Evolutionary conservation across 345 rosid species (phyloP).

Genomic region (Arabis alpina): DNA sequence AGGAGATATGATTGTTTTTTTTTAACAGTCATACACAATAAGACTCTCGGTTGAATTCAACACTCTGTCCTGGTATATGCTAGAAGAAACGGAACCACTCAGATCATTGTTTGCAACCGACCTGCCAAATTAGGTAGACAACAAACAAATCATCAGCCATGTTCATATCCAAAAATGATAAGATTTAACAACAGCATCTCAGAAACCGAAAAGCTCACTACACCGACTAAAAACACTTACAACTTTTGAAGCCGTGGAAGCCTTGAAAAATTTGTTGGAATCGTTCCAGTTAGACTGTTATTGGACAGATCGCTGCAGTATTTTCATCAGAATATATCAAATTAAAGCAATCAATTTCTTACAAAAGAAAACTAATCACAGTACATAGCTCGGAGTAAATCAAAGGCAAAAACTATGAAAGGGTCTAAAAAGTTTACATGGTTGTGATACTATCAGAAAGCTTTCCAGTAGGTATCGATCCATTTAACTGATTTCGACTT

Average conservation of each 20-base stretch:
- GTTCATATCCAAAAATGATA: constrained; percentile 23
- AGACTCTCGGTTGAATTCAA: constrained; percentile 57
- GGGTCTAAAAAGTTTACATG: constrained; percentile 59
- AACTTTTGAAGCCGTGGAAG: constrained; percentile 72
- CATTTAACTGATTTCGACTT: constrained; percentile 76
- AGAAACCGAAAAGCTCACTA: constrained; percentile 18
- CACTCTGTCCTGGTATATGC: constrained; percentile 71
- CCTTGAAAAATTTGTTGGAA: constrained; percentile 68
- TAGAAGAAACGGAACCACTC: constrained; percentile 68
- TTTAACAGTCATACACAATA: constrained; percentile 61
- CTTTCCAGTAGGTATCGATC: constrained; percentile 65
- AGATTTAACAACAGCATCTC: constrained; percentile 10
- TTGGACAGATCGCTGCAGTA: constrained; percentile 71
- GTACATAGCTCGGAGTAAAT: not conserved
- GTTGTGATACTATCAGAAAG: constrained; percentile 82
- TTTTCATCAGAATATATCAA: constrained; percentile 27
- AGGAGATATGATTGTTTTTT: constrained; percentile 3
- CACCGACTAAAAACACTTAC: constrained; percentile 50
- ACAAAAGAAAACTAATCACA: constrained; percentile 1
- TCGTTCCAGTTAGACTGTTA: constrained; percentile 70
- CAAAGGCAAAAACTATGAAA: constrained; percentile 21
- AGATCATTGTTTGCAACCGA: constrained; percentile 76
- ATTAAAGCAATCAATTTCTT: constrained; percentile 10
- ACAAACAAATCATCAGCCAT: constrained; percentile 29
- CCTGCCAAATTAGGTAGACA: constrained; percentile 56